A percentile compares a stretch with the other conserved stretches of the same genome.
Conservation (phyloP, 192 early-diverging fungal species). For the Coemansia sp. region DNA sequence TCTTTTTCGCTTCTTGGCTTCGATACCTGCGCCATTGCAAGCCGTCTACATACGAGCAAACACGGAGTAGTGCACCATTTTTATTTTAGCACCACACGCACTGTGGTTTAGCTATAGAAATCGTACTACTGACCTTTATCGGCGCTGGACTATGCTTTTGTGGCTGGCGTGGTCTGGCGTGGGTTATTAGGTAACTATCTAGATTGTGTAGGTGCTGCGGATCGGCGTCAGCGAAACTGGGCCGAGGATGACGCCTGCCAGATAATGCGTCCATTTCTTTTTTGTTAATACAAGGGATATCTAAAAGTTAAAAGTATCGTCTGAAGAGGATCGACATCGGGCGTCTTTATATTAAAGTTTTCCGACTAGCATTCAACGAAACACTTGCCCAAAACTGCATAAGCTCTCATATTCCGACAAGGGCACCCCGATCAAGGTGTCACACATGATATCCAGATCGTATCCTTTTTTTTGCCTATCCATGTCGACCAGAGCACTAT, state of each 20-base stretch:
- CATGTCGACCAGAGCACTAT: slow-evolving; percentile 6
- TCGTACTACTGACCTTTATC: not conserved
- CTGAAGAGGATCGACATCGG: not conserved
- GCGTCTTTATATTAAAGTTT: not conserved
- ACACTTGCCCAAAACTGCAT: slow-evolving; percentile 6
- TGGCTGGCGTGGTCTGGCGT: not conserved
- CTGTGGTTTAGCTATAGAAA: too few species aligned
- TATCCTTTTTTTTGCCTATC: not conserved
- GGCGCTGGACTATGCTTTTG: not conserved
- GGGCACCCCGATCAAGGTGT: not conserved
- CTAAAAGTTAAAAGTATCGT: not conserved
- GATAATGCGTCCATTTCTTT: not conserved
- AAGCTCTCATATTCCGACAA: not conserved
- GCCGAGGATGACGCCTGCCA: not conserved
- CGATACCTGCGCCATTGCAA: not conserved
- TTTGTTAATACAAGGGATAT: not conserved
- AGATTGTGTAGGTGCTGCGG: not conserved
- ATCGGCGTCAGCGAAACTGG: not conserved
- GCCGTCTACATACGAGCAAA: not conserved
- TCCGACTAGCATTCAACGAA: not conserved
- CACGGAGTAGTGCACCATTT: too few species aligned
- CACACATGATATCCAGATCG: not conserved
- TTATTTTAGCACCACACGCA: too few species aligned
- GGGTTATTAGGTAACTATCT: not conserved
- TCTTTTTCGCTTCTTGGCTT: not conserved